Evolutionary conservation across 2,329 filamentous ascomycete genomes (phyloP).

Genomic region (Dactylellina cionopaga): DNA sequence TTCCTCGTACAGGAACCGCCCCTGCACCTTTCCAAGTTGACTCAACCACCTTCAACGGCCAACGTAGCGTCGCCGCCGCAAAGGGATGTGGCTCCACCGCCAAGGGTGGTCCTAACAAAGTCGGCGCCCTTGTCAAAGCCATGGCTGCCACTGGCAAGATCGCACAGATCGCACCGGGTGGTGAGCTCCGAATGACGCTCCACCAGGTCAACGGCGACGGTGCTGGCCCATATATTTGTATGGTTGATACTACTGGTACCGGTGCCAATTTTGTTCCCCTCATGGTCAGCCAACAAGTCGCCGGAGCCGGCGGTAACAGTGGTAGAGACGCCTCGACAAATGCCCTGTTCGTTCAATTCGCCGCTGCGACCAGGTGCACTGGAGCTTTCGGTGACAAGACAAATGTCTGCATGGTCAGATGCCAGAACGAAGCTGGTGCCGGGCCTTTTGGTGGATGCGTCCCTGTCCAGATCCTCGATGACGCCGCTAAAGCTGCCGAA

Average conservation of each 20-base stretch:
- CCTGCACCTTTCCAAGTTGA: conserved; percentile 16
- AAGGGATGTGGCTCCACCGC: conserved; percentile 70
- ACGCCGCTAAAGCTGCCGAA: not conserved
- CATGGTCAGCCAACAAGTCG: conserved; percentile 27
- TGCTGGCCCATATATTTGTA: conserved; percentile 68
- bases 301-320: conserved; percentile 8
- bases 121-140: conserved; percentile 56
- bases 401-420: conserved; percentile 72
- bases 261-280: conserved; percentile 60
- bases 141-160: conserved; percentile 57
- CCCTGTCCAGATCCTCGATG: conserved; percentile 64
- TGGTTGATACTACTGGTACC: conserved; percentile 71
- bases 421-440: conserved; percentile 70
- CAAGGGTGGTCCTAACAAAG: conserved; percentile 68
- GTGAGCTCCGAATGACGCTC: conserved; percentile 70
- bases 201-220: conserved; percentile 60
- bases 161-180: conserved; percentile 70
- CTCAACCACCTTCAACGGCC: conserved; percentile 17
- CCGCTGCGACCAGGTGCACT: conserved; percentile 62
- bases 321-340: conserved; percentile 4
- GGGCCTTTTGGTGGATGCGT: conserved; percentile 73
- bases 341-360: conserved; percentile 22
- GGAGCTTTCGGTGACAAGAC: conserved; percentile 70
- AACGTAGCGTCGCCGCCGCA: conserved; percentile 56
- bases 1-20: conserved; percentile 24